Percentiles rank a stretch among this genome's conserved stretches.
phyloP scores from a whole-genome alignment of 768 basidiomycete species.

The Calocera viscosa region DNA sequence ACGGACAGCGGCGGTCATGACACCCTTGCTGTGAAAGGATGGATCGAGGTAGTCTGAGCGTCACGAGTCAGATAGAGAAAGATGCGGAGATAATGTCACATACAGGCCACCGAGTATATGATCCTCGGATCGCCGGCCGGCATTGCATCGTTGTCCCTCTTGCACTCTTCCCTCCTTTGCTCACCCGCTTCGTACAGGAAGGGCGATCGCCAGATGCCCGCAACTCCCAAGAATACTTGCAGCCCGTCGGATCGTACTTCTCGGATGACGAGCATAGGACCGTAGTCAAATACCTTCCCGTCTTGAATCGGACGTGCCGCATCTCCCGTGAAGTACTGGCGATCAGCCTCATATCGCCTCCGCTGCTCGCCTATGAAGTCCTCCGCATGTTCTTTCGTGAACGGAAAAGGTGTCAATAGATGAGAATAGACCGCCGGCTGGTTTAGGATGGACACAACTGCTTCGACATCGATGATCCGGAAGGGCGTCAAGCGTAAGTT shows the following conservation, averaged over 20 bases:
- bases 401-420: slow-evolving; percentile 41
- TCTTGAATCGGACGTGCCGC: neutral
- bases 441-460: slow-evolving; percentile 35
- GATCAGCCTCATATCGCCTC: neutral
- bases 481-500: slow-evolving; percentile 51
- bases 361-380: slow-evolving; percentile 25
- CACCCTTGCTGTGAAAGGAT: slow-evolving; percentile 52
- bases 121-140: slow-evolving; percentile 42
- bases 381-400: slow-evolving; percentile 33
- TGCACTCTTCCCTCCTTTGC: neutral
- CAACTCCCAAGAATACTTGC: neutral
- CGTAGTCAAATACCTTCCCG: neutral
- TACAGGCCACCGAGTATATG: slow-evolving; percentile 51
- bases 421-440: slow-evolving; percentile 37
- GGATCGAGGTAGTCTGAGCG: slow-evolving; percentile 47
- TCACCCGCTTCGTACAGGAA: neutral
- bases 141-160: slow-evolving; percentile 31
- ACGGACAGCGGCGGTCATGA: slow-evolving; percentile 56
- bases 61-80: slow-evolving; percentile 1
- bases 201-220: neutral
- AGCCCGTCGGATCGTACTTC: neutral
- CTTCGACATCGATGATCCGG: slow-evolving; percentile 34
- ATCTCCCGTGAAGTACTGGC: neutral
- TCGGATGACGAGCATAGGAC: neutral
- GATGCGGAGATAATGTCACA: slow-evolving; percentile 14